These are phyloP conservation scores for Leccinum variicolor DNA, from an alignment of 768 basidiomycete genomes.

Conservation along the genomic window DNA sequence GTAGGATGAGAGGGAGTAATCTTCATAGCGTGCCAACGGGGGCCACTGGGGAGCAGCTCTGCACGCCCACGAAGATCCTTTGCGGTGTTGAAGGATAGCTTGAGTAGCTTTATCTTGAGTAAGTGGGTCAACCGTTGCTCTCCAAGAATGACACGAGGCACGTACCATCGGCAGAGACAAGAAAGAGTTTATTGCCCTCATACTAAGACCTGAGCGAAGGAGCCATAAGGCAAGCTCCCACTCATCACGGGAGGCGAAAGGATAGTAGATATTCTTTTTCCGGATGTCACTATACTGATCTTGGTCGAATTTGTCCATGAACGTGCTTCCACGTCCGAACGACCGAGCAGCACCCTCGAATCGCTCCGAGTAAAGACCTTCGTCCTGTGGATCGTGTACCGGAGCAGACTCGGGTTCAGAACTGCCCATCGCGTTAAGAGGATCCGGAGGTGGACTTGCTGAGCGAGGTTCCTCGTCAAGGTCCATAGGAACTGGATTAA, in stretches of 20 bases:
- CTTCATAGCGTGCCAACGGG: neutral
- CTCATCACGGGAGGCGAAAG: neutral
- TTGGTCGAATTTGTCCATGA: neutral
- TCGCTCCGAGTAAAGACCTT: neutral
- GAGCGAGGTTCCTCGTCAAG: neutral
- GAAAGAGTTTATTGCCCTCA: neutral
- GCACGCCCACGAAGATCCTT: neutral
- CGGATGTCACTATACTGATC: neutral
- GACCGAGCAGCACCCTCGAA: neutral
- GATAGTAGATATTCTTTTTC: neutral
- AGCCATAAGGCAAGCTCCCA: no score
- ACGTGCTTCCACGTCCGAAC: neutral
- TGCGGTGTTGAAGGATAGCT: neutral
- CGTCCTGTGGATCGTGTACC: neutral
- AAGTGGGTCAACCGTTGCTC: neutral
- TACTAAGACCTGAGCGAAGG: neutral
- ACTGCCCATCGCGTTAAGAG: neutral
- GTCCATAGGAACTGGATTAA: neutral
- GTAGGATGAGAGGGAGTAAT: neutral
- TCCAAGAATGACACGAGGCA: neutral
- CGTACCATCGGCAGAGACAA: neutral
- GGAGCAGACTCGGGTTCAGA: neutral
- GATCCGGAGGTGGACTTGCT: neutral
- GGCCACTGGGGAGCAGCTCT: neutral
- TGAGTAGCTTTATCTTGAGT: neutral